phyloP scores from a whole-genome alignment of 2,329 filamentous ascomycete genomes.

The Colletotrichum nymphaeae region DNA sequence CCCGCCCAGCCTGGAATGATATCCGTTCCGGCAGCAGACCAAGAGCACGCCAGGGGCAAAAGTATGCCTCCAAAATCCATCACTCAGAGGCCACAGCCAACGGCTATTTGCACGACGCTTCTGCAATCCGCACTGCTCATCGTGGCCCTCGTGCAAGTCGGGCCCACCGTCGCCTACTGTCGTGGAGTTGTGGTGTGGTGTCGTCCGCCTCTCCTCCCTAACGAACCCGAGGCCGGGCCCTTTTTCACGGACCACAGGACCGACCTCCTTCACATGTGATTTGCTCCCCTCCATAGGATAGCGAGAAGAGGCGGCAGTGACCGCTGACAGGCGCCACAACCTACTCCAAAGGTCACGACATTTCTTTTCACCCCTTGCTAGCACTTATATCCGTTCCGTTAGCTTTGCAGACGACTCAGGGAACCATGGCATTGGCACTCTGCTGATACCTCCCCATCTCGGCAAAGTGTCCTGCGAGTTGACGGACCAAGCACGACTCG shows the following conservation, averaged over 20 bases:
- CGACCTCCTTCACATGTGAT: constrained; percentile 28
- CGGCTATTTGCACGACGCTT: background rate
- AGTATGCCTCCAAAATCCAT: background rate
- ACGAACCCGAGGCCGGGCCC: background rate
- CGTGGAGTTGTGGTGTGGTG: background rate
- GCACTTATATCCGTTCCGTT: background rate
- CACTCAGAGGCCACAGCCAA: constrained; percentile 1
- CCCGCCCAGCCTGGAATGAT: background rate
- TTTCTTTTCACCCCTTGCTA: constrained; percentile 9
- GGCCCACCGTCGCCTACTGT: background rate
- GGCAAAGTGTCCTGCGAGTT: constrained; percentile 9
- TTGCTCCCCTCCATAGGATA: background rate
- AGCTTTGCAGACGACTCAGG: background rate
- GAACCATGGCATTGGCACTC: background rate
- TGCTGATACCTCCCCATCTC: constrained; percentile 25
- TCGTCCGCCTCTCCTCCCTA: background rate
- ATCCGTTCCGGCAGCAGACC: background rate
- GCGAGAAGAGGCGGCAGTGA: background rate
- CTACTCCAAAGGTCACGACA: background rate
- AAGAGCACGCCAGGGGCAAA: background rate
- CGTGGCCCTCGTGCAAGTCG: constrained; percentile 3
- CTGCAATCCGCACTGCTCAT: background rate
- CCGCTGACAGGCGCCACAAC: background rate
- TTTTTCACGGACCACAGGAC: background rate
- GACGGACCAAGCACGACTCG: constrained; percentile 7